phyloP scores from a whole-genome alignment of 140 eudicot genomes.

The Oenanthe javanica region DNA sequence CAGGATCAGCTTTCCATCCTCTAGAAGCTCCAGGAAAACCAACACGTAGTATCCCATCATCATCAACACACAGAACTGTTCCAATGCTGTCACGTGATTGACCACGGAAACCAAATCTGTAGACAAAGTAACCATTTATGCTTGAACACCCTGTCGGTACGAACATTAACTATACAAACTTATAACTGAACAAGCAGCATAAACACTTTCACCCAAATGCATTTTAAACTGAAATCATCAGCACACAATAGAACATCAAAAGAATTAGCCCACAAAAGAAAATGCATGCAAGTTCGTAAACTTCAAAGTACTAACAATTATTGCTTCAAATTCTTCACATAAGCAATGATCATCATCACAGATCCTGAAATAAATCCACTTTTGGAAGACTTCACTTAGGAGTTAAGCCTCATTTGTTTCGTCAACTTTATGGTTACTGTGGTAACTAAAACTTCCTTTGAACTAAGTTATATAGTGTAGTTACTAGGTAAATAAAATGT shows the following conservation, averaged over 20 bases:
- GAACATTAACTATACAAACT: background rate
- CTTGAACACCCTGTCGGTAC: background rate
- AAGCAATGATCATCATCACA: background rate
- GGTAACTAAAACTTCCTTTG: too few relatives aligned
- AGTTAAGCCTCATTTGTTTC: too few relatives aligned
- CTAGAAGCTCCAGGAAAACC: conserved; percentile 99
- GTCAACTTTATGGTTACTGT: too few relatives aligned
- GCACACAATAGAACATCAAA: background rate
- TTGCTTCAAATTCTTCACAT: background rate
- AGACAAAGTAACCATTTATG: background rate
- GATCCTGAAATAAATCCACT: background rate
- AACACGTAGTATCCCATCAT: conserved; percentile 93
- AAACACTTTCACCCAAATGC: background rate
- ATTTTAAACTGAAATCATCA: background rate
- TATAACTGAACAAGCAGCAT: background rate
- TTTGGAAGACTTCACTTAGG: background rate
- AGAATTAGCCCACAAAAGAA: background rate
- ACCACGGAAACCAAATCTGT: conserved; percentile 89
- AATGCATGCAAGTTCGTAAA: background rate
- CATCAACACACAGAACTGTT: conserved; percentile 96
- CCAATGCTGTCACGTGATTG: conserved; percentile 88
- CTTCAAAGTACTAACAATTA: background rate
- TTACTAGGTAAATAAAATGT: too few relatives aligned
- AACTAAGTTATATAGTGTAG: too few relatives aligned
- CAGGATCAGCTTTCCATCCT: conserved; percentile 99